Evolutionary conservation across 768 basidiomycete species (phyloP), one percentile per base, ranked within the genome.

Genomic region (Dendrothele bispora): DNA sequence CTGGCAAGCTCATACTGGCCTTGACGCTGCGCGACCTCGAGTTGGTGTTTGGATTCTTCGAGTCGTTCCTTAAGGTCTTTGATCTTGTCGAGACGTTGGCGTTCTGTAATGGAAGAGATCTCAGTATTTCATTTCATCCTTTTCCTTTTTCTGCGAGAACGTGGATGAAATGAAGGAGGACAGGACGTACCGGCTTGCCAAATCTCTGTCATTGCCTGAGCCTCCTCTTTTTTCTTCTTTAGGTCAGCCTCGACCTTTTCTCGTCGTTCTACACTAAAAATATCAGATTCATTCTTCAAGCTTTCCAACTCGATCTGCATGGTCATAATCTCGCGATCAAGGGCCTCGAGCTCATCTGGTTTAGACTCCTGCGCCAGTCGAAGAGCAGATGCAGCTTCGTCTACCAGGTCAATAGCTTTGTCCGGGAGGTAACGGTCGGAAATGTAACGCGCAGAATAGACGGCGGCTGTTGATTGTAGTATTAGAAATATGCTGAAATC

Each of bases 381-480:
- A 4, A 98, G 73, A 0, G 91, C 77, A 2, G 90, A 89, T 1
- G 91, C 88, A 3, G 94, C 94, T 65, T 98, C 95, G 64, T 98
- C 95, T 1, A 98, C 82, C 3, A 97, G 77, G 62, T 95, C 91
- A 35, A 92, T 90, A 8, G 90, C 88, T 61, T 95, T 95, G 67
- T 97, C 93, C 0, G 93, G 93, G 1, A 95, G 75, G 63, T 81
- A 94, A 3, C 92, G 78, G 62, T 92, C 89, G 0, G 91, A 85
- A 54, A 95, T 85, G 58, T 95, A 95, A 15, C 91, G 80, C 20
- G 90, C 82, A 5, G 81, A 73, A 55, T 95, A 94, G 2, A 93
- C 82, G 1, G 91, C 90, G 21, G 93, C 92, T 85, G 48, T 42
- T 14, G 17, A 26, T 24, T 22, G 10, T 14, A 18, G 0, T 42